phyloP scores from a whole-genome alignment of 1,284 basidiomycete genomes.

The Cryptococcus hybrid region DNA sequence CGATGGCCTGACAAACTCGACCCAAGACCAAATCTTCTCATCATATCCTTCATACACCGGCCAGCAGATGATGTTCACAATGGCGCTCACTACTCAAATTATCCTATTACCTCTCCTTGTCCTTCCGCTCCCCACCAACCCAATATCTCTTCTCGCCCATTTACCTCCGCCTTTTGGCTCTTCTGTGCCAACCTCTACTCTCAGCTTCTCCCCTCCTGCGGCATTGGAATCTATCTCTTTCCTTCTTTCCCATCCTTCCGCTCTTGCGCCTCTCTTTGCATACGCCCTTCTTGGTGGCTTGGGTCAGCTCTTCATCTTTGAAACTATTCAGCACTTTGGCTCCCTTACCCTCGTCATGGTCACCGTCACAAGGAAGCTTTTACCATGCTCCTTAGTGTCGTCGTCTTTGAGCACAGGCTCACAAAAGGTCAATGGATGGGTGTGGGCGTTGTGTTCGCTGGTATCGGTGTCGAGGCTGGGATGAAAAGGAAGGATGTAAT shows the following conservation, averaged over 20 bases:
- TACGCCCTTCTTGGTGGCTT: constrained; percentile 90
- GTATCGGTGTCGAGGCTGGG: constrained; percentile 89
- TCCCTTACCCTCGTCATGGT: constrained; percentile 90
- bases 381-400: constrained; percentile 94
- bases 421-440: constrained; percentile 87
- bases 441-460: constrained; percentile 83
- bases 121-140: constrained; percentile 31
- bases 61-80: constrained; percentile 99
- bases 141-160: constrained; percentile 26
- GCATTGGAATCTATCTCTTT: constrained; percentile 70
- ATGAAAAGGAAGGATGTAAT: constrained; percentile 59
- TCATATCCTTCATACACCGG: constrained; percentile 55
- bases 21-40: constrained; percentile 93
- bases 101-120: constrained; percentile 64
- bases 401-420: constrained; percentile 87
- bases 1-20: constrained; percentile 95
- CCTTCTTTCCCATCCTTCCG: constrained; percentile 71
- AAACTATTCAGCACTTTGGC: constrained; percentile 94
- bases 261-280: constrained; percentile 73
- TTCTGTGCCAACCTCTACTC: constrained; percentile 54
- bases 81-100: constrained; percentile 64
- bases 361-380: constrained; percentile 95
- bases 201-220: constrained; percentile 59
- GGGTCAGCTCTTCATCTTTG: constrained; percentile 97
- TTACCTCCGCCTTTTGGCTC: constrained; percentile 36